These are phyloP conservation scores for Alternaria viburni DNA, from an alignment of 2,329 filamentous ascomycete species.

Conservation along the genomic window DNA sequence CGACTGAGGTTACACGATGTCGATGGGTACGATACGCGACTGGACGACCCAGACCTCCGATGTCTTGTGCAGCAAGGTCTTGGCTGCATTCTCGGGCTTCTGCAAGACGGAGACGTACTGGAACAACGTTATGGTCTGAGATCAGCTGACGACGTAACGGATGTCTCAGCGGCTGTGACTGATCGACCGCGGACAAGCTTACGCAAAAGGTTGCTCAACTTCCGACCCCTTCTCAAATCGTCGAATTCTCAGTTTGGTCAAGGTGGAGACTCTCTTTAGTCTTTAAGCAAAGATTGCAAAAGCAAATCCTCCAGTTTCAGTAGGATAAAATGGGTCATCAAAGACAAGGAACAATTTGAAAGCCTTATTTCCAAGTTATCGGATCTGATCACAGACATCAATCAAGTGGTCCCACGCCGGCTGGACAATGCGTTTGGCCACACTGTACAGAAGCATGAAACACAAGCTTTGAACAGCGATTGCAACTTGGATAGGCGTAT, in stretches of 20 bases:
- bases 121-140: background rate
- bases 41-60: background rate
- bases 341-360: background rate
- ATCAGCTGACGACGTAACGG: background rate
- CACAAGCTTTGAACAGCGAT: too few species aligned
- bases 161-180: background rate
- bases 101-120: background rate
- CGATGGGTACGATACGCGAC: background rate
- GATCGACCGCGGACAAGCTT: background rate
- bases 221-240: background rate
- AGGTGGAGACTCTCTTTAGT: too few species aligned
- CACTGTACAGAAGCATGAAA: background rate
- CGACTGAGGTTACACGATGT: background rate
- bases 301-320: too few species aligned
- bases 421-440: background rate
- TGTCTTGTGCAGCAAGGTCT: background rate
- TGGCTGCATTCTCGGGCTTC: background rate
- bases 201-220: too few species aligned
- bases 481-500: too few species aligned
- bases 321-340: background rate
- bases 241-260: too few species aligned
- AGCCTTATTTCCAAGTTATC: background rate
- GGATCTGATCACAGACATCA: background rate
- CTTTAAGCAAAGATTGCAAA: too few species aligned
- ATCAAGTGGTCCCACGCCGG: background rate